Evolutionary conservation across 768 basidiomycete species (phyloP).

Genomic region (Mycena polygramma): DNA sequence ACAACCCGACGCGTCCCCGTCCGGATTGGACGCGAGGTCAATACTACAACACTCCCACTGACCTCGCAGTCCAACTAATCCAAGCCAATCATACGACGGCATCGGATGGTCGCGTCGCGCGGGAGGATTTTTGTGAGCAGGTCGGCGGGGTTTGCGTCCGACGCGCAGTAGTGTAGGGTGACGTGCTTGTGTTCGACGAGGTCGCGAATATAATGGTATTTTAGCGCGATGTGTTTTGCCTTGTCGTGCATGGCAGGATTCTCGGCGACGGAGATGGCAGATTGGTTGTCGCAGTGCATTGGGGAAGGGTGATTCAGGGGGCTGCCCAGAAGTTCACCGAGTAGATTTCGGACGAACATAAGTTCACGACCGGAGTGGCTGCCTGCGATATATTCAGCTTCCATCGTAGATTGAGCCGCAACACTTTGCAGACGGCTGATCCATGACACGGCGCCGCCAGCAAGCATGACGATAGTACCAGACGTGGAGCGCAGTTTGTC

Average conservation of each 20-base stretch:
- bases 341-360: background rate
- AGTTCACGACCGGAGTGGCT: background rate
- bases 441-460: background rate
- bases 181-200: background rate
- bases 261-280: background rate
- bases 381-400: background rate
- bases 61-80: slow-evolving; percentile 4
- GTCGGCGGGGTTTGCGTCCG: background rate
- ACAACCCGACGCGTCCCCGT: background rate
- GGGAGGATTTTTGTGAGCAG: slow-evolving; percentile 5
- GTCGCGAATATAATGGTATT: background rate
- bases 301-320: background rate
- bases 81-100: background rate
- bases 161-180: background rate
- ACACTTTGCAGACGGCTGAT: slow-evolving; percentile 2
- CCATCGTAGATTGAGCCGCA: slow-evolving; percentile 3
- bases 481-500: background rate
- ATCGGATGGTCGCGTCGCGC: background rate
- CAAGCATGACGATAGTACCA: background rate
- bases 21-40: slow-evolving; percentile 1
- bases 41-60: slow-evolving; percentile 15
- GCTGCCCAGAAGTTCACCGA: background rate
- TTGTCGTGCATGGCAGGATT: slow-evolving; percentile 6
- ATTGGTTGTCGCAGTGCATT: slow-evolving; percentile 4
- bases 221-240: background rate